Conservation (phyloP, 2,329 filamentous ascomycete species). For the Aspergillus quadricinctus region DNA sequence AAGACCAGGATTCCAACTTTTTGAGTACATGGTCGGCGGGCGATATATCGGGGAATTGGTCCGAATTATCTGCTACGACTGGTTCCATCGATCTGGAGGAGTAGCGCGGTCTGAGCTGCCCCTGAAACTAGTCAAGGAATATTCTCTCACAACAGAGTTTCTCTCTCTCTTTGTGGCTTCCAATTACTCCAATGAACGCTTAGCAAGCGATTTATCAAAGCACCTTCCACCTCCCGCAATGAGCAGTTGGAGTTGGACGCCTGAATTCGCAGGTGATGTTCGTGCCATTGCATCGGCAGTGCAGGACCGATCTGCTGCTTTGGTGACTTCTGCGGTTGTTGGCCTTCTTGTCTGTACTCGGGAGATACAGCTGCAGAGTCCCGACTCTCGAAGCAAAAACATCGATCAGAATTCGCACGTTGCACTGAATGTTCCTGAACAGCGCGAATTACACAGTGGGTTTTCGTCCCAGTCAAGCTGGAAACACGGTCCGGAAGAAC, state of each 20-base stretch:
- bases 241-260: conserved; percentile 55
- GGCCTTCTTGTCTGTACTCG: conserved; percentile 63
- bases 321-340: conserved; percentile 65
- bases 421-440: not conserved
- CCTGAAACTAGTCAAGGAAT: conserved; percentile 46
- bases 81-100: conserved; percentile 46
- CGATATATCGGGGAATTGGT: conserved; percentile 70
- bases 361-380: conserved; percentile 50
- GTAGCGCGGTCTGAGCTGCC: conserved; percentile 48
- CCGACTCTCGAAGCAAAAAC: conserved; percentile 9
- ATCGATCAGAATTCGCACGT: not conserved
- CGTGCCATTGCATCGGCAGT: conserved; percentile 64
- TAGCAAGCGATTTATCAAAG: conserved; percentile 42
- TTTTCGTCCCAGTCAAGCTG: conserved; percentile 21
- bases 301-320: conserved; percentile 63
- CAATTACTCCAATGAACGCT: conserved; percentile 42
- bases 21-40: conserved; percentile 75
- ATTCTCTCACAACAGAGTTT: conserved; percentile 64
- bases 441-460: conserved; percentile 7
- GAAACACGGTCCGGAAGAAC: conserved; percentile 45
- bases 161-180: conserved; percentile 62
- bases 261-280: conserved; percentile 54
- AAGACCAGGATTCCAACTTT: conserved; percentile 67
- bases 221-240: conserved; percentile 45
- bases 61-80: conserved; percentile 62